A percentile compares a stretch with the other conserved stretches of the same genome.
phyloP scores from a whole-genome alignment of 2,329 filamentous ascomycete genomes.

The Triangularia verruculosa region DNA sequence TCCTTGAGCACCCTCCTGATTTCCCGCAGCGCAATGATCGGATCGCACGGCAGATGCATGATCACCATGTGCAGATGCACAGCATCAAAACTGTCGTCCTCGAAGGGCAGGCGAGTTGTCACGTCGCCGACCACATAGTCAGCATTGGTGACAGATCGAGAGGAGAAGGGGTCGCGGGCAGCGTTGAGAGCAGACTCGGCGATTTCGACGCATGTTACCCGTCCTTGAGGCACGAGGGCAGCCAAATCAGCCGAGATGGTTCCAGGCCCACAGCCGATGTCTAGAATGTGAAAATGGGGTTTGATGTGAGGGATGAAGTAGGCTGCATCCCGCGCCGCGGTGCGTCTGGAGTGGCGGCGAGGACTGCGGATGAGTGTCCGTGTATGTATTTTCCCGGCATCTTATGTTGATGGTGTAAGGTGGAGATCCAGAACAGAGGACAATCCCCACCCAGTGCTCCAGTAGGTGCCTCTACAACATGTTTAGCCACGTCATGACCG shows the following conservation, averaged over 20 bases:
- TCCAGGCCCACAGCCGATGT: neutral
- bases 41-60: neutral
- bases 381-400: neutral
- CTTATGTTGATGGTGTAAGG: neutral
- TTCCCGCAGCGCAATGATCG: neutral
- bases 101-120: neutral
- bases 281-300: neutral
- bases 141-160: neutral
- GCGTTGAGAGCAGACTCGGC: neutral
- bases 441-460: neutral
- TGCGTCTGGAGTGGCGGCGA: neutral
- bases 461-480: neutral
- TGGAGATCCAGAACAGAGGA: neutral
- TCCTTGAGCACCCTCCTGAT: neutral
- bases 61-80: neutral
- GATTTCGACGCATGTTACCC: neutral
- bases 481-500: constrained; percentile 15
- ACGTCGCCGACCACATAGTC: neutral
- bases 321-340: neutral
- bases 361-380: neutral
- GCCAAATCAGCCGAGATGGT: neutral
- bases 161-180: neutral
- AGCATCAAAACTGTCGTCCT: neutral
- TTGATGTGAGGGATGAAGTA: neutral
- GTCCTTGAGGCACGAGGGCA: neutral